Conservation (phyloP, 192 early-diverging fungal genomes). For the Coemansia sp. region DNA sequence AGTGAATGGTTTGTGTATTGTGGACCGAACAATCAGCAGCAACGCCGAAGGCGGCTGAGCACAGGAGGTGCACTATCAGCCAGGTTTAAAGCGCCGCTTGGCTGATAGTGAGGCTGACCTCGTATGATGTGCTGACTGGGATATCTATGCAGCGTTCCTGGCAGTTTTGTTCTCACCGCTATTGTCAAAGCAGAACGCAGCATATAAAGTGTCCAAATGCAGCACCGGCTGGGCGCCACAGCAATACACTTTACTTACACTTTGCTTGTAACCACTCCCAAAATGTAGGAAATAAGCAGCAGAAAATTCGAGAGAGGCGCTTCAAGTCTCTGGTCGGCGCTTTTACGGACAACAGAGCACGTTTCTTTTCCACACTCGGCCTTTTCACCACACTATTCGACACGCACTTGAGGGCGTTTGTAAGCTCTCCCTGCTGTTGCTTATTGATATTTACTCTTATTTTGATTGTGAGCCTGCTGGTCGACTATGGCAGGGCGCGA, state of each 20-base stretch:
- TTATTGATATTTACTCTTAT: slow-evolving; percentile 5
- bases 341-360: not conserved
- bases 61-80: slow-evolving; percentile 1
- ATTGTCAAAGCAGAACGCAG: slow-evolving; percentile 4
- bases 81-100: not conserved
- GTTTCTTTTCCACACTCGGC: slow-evolving; percentile 1
- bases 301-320: not conserved
- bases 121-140: not conserved
- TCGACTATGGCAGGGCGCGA: not conserved
- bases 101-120: not conserved
- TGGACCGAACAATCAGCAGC: not conserved
- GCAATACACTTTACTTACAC: slow-evolving; percentile 1
- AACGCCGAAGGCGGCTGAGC: not conserved
- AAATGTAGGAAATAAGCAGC: not conserved
- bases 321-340: not conserved
- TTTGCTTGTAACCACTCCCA: slow-evolving; percentile 4
- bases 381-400: not conserved
- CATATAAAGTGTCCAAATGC: slow-evolving; percentile 12
- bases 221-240: slow-evolving; percentile 9
- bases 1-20: not conserved
- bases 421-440: not conserved
- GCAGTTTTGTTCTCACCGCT: slow-evolving; percentile 10
- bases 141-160: no score
- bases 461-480: not conserved
- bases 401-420: not conserved